Evolutionary conservation across 768 basidiomycete genomes (phyloP).

Genomic region (Pilatotrama ljubarskyi): DNA sequence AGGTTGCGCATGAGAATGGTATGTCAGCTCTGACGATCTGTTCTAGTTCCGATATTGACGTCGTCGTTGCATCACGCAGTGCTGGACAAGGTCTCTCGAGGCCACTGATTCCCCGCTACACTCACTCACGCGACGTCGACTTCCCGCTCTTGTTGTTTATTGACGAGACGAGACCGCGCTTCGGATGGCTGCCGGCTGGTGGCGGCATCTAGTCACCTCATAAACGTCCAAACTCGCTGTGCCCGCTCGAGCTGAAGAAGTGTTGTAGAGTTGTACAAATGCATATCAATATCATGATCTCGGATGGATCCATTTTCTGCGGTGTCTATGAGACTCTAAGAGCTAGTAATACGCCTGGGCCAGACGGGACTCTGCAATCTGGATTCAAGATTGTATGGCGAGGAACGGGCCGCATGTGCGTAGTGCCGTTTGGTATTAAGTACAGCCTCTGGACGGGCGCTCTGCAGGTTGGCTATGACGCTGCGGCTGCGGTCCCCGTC

Average conservation of each 20-base stretch:
- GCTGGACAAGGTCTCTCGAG: constrained; percentile 30
- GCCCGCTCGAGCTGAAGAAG: constrained; percentile 23
- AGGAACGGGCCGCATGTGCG: too few species aligned
- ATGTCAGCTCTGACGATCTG: constrained; percentile 27
- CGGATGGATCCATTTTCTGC: background rate
- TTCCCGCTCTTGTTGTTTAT: constrained; percentile 14
- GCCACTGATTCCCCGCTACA: constrained; percentile 13
- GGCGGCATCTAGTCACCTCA: constrained; percentile 5
- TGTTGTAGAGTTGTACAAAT: constrained; percentile 28
- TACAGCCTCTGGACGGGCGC: too few species aligned
- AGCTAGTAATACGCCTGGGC: too few species aligned
- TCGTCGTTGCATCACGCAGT: constrained; percentile 16
- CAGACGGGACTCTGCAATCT: too few species aligned
- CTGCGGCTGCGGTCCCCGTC: too few species aligned
- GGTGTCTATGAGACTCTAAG: background rate
- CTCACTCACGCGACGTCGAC: background rate
- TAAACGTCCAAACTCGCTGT: constrained; percentile 8
- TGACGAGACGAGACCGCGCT: constrained; percentile 10
- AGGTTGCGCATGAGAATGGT: constrained; percentile 76
- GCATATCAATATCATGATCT: constrained; percentile 13
- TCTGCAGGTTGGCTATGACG: too few species aligned
- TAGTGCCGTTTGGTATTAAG: too few species aligned
- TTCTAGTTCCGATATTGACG: background rate
- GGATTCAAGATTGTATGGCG: too few species aligned
- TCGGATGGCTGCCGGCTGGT: constrained; percentile 11